Evolutionary conservation across 1,284 basidiomycete genomes (phyloP).

Genomic region (Naganishia sp.): DNA sequence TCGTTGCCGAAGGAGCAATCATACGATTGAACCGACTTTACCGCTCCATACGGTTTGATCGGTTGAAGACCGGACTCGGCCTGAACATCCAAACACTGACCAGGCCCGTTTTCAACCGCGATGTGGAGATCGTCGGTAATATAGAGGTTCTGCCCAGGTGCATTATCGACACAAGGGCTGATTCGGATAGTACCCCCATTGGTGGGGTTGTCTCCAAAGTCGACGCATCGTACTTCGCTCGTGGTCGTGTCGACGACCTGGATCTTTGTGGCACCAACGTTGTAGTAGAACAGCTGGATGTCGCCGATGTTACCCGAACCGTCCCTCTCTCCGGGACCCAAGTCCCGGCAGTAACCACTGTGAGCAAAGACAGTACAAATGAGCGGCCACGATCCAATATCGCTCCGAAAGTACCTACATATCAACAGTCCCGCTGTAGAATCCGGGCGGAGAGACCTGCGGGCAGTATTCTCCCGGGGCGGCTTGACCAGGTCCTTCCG

Average conservation of each 20-base stretch:
- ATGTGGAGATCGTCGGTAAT: constrained; percentile 27
- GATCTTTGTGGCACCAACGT: constrained; percentile 1
- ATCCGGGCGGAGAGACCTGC: constrained; percentile 9
- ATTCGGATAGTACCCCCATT: constrained; percentile 34
- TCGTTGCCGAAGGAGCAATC: constrained; percentile 3
- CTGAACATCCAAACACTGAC: constrained; percentile 10
- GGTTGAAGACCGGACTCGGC: constrained; percentile 14
- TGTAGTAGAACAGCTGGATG: constrained; percentile 11
- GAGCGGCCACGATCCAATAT: neutral
- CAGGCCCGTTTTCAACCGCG: constrained; percentile 21
- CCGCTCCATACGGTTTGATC: constrained; percentile 8
- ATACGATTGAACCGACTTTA: constrained; percentile 14
- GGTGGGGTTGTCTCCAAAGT: constrained; percentile 9
- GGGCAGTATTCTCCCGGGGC: constrained; percentile 2
- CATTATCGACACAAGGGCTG: constrained; percentile 27
- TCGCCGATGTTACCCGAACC: neutral
- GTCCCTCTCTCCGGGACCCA: neutral
- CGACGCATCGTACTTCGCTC: neutral
- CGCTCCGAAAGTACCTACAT: neutral
- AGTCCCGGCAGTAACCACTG: constrained; percentile 1
- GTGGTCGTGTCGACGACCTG: neutral
- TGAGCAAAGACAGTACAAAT: neutral
- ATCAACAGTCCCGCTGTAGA: neutral
- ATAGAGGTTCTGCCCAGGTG: constrained; percentile 27
- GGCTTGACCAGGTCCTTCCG: too few species aligned